Percentiles rank a stretch among this genome's conserved stretches.
phyloP scores from a whole-genome alignment of 164 flowering plant species.

The Aristolochia californica region DNA sequence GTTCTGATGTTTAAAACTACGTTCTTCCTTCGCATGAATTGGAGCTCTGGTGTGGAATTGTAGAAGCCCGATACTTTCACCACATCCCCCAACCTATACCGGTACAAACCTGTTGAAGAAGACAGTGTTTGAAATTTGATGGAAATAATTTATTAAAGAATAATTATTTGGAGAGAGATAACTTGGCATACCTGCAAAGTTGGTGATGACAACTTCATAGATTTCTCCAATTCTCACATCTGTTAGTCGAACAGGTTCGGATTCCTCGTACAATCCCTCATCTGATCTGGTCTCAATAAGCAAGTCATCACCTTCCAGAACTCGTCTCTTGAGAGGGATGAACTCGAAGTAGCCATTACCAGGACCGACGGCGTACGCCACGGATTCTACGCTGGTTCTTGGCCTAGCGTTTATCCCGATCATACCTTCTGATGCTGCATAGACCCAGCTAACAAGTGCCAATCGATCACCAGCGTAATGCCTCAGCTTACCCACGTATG shows the following conservation, averaged over 20 bases:
- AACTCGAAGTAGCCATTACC: conserved; percentile 85
- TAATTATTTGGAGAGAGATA: too few relatives aligned
- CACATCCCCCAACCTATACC: conserved; percentile 81
- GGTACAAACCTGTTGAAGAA: conserved; percentile 69
- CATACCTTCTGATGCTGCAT: conserved; percentile 96
- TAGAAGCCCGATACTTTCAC: conserved; percentile 79
- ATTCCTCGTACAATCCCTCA: conserved; percentile 12
- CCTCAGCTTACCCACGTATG: conserved; percentile 72
- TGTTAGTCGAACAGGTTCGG: conserved; percentile 60
- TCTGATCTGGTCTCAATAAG: neutral
- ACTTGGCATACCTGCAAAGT: conserved; percentile 68
- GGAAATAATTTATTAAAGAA: too few relatives aligned
- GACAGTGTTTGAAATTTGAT: too few relatives aligned
- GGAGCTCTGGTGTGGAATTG: conserved; percentile 74
- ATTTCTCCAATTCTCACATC: conserved; percentile 79
- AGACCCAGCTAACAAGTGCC: conserved; percentile 66
- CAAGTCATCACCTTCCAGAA: conserved; percentile 9
- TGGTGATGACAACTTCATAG: conserved; percentile 79
- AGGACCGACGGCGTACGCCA: conserved; percentile 71
- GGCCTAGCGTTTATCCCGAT: conserved; percentile 82
- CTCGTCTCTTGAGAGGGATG: conserved; percentile 35
- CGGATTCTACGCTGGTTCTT: conserved; percentile 52
- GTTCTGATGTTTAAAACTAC: conserved; percentile 67
- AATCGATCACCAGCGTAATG: conserved; percentile 63
- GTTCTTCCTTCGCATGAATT: conserved; percentile 65